Conservation (phyloP, 768 basidiomycete species). For the Royoungia palumana region DNA sequence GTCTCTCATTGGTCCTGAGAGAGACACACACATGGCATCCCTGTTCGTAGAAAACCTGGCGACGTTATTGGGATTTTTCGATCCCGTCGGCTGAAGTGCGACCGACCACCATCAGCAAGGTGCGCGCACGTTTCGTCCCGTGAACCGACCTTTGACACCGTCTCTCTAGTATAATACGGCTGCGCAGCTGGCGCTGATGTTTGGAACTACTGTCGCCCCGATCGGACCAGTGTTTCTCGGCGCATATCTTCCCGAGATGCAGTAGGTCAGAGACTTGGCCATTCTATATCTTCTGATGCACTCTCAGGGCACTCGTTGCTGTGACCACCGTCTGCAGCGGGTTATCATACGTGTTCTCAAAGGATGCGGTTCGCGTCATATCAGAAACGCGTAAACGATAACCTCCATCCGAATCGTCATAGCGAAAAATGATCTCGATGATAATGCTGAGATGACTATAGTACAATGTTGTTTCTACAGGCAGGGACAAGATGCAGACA, state of each 20-base stretch:
- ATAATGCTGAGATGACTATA: conserved; percentile 10
- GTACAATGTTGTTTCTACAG: conserved; percentile 19
- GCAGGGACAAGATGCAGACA: conserved; percentile 18
- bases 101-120: conserved; percentile 94
- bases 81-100: conserved; percentile 93
- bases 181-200: conserved; percentile 90
- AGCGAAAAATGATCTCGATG: not conserved
- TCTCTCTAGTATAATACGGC: conserved; percentile 77
- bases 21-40: not conserved
- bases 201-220: conserved; percentile 79
- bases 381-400: conserved; percentile 35
- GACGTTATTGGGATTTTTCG: conserved; percentile 94
- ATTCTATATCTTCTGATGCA: not conserved
- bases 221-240: conserved; percentile 61
- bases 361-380: conserved; percentile 66
- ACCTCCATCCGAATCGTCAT: conserved; percentile 20
- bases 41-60: conserved; percentile 75
- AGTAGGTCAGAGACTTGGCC: conserved; percentile 50
- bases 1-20: not conserved
- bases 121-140: conserved; percentile 20
- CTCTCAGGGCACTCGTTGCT: conserved; percentile 75
- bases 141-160: not conserved
- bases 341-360: conserved; percentile 73
- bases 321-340: conserved; percentile 93
- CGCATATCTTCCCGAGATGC: conserved; percentile 58